Percentiles rank a stretch among this genome's conserved stretches.
phyloP scores from a whole-genome alignment of 306 rosid species.

The Canavalia ensiformis region DNA sequence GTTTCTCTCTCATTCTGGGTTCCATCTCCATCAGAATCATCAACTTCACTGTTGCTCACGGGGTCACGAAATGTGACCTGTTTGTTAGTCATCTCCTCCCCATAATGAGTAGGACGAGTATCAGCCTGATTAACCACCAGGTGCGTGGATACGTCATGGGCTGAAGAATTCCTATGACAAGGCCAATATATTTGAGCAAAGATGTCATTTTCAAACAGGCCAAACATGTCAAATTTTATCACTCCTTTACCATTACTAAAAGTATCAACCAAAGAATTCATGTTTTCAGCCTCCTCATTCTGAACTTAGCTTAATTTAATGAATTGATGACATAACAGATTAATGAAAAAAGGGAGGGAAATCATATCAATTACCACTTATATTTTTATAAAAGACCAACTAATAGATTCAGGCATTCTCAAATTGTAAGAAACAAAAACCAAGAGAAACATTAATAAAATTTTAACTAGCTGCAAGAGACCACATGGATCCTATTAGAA shows the following conservation, averaged over 20 bases:
- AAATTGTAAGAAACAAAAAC: slow-evolving; percentile 42
- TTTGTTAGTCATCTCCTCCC: slow-evolving; percentile 73
- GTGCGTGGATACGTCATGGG: slow-evolving; percentile 56
- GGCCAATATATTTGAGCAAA: slow-evolving; percentile 50
- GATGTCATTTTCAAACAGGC: slow-evolving; percentile 37
- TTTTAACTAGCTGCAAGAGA: slow-evolving; percentile 27
- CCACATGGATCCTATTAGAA: slow-evolving; percentile 19
- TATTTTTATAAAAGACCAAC: background rate
- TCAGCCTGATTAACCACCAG: slow-evolving; percentile 54
- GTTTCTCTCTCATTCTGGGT: slow-evolving; percentile 73
- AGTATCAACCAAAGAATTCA: slow-evolving; percentile 25
- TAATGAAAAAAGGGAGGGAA: background rate
- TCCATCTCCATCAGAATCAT: slow-evolving; percentile 76
- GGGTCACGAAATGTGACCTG: slow-evolving; percentile 92
- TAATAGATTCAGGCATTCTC: slow-evolving; percentile 20
- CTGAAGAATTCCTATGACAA: slow-evolving; percentile 62
- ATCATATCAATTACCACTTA: slow-evolving; percentile 42
- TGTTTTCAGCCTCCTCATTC: background rate
- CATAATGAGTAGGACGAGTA: slow-evolving; percentile 57
- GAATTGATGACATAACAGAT: slow-evolving; percentile 41
- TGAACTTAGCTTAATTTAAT: slow-evolving; percentile 18
- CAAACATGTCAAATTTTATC: slow-evolving; percentile 7
- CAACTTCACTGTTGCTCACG: slow-evolving; percentile 72
- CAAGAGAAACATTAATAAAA: slow-evolving; percentile 25
- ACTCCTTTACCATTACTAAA: slow-evolving; percentile 17